phyloP scores from a whole-genome alignment of 2,329 filamentous ascomycete genomes.

The Malbranchea zuffiana region DNA sequence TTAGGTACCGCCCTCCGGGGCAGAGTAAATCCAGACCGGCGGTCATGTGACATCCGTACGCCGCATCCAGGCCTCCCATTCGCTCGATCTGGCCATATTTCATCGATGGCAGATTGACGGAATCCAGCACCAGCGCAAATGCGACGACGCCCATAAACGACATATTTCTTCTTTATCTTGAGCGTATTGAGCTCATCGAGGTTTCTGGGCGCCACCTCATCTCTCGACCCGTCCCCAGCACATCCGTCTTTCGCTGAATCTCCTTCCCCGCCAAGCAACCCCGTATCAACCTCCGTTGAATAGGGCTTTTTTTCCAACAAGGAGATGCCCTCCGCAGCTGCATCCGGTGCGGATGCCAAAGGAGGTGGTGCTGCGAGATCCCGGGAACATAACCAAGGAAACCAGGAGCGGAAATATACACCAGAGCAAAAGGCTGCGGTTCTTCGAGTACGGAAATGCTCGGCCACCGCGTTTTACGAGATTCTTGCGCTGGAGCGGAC shows the following conservation, averaged over 20 bases:
- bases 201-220: too few species aligned
- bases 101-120: too few species aligned
- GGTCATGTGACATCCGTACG: too few species aligned
- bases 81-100: too few species aligned
- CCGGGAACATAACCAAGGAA: conserved; percentile 41
- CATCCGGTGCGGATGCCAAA: conserved; percentile 36
- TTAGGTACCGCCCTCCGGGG: too few species aligned
- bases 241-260: not conserved
- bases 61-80: too few species aligned
- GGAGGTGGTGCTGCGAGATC: conserved; percentile 33
- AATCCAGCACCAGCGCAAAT: too few species aligned
- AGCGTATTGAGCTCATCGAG: too few species aligned
- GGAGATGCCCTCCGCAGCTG: conserved; percentile 34
- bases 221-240: not conserved
- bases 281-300: conserved; percentile 1
- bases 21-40: too few species aligned
- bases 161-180: too few species aligned
- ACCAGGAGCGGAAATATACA: conserved; percentile 56
- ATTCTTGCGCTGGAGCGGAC: conserved; percentile 67
- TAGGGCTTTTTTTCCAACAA: not conserved
- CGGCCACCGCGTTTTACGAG: conserved; percentile 85
- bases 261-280: not conserved
- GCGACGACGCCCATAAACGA: too few species aligned
- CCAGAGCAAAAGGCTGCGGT: conserved; percentile 86
- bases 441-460: conserved; percentile 73